phyloP scores from a whole-genome alignment of 805 yeast genomes.

The Candida arabinofermentans region DNA sequence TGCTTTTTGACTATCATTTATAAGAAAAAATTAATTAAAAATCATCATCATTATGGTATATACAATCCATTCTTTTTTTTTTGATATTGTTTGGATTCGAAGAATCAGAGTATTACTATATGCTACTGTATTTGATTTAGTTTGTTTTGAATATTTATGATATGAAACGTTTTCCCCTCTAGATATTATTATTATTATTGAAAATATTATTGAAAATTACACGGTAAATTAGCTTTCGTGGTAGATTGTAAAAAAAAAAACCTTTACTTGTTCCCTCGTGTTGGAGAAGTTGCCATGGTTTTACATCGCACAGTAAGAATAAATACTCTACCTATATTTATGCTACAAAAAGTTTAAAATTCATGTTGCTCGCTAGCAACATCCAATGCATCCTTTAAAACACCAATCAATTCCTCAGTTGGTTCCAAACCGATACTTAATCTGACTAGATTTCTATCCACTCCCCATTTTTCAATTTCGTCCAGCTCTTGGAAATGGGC shows the following conservation, averaged over 20 bases:
- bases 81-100: neutral
- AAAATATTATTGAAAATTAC: neutral
- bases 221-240: no score
- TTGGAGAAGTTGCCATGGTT: no score
- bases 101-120: neutral
- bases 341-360: slow-evolving; percentile 9
- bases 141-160: slow-evolving; percentile 2
- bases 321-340: no score
- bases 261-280: no score
- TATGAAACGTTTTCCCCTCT: slow-evolving; percentile 2
- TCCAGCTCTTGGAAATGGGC: slow-evolving; percentile 84
- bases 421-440: slow-evolving; percentile 86
- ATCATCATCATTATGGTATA: neutral
- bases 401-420: slow-evolving; percentile 46
- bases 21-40: neutral
- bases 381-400: slow-evolving; percentile 51
- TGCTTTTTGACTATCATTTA: neutral
- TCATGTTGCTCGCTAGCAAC: slow-evolving; percentile 36
- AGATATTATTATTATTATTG: neutral
- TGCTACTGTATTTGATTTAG: neutral
- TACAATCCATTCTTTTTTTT: neutral
- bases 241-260: neutral
- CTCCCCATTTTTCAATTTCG: slow-evolving; percentile 77
- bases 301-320: no score
- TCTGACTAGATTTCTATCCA: slow-evolving; percentile 72